Base-by-base conservation (phyloP, 306 rosid species). In the Cercis canadensis region DNA sequence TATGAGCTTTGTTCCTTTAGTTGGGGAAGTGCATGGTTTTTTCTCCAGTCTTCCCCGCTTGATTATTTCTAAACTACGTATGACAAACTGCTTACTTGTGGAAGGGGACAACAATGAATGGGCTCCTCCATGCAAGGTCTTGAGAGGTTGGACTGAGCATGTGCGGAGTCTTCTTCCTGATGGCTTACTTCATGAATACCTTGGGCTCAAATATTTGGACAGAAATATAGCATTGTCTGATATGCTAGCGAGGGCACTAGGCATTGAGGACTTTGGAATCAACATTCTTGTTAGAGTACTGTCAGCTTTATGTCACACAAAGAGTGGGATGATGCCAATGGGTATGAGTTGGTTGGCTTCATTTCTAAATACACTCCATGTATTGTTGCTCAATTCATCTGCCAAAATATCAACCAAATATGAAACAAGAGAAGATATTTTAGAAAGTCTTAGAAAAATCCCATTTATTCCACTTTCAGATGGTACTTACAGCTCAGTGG, bases 1-100 rank as follows among this genome's bases (percentile, higher is more conserved):
- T 80, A 84, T 93, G 98, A 87, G 90, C 73, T 93, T 87, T 82
- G 88, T 88, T 81, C 98, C 98, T 10, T 86, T 93, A 78, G 81
- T 86, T 11, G 97, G 98, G 63, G 98, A 93, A 72, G 97, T 90
- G 64, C 97, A 93, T 64, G 97, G 98, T 45, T 93, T 93, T 80
- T 93, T 93, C 82, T 85, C 94, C 15, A 76, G 87, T 80, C 97
- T 93, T 78, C 97, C 97, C 12, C 90, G 92, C 16, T 72, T 87
- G 84, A 84, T 90, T 65, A 81, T 88, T 82, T 85, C 88, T 57
- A 86, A 86, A 49, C 72, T 93, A 65, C 92, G 97, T 12, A 77
- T 76, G 77, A 78, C 90, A 44, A 88, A 88, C 76, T 90, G 97
- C 82, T 79, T 93, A 78, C 89, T 93, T 78, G 77, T 84, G 77